Evolutionary conservation across 371 early-diverging fungal genomes (phyloP).

Genomic region (Actinomucor elegans): DNA sequence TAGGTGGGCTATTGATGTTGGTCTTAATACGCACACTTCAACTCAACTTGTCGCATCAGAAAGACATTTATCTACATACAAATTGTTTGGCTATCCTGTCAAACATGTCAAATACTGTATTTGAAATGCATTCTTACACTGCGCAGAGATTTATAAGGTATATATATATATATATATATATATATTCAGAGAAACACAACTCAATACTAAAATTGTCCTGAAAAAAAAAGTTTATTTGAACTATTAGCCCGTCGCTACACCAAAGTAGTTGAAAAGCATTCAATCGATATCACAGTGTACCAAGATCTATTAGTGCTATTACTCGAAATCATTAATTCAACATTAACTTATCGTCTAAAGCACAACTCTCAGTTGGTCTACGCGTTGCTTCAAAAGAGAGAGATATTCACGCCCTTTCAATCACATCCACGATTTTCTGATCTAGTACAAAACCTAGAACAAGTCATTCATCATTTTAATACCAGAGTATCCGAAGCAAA

Average conservation of each 20-base stretch:
- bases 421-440: constrained; percentile 54
- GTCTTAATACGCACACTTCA: constrained; percentile 70
- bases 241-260: constrained; percentile 65
- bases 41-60: constrained; percentile 68
- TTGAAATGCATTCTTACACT: constrained; percentile 69
- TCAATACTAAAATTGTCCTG: not conserved
- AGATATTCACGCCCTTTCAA: constrained; percentile 62
- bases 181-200: too few relatives aligned
- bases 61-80: constrained; percentile 73
- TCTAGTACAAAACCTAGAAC: constrained; percentile 65
- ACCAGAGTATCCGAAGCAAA: constrained; percentile 65
- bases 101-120: constrained; percentile 64
- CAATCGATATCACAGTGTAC: constrained; percentile 54
- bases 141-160: constrained; percentile 75
- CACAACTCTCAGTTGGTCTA: constrained; percentile 76
- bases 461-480: constrained; percentile 66
- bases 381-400: constrained; percentile 67
- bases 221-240: constrained; percentile 59
- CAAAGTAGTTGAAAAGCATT: constrained; percentile 48
- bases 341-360: constrained; percentile 61
- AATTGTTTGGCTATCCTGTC: constrained; percentile 65
- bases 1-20: constrained; percentile 65
- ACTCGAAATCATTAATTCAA: constrained; percentile 71
- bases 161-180: not conserved
- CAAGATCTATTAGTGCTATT: constrained; percentile 67